Base-by-base conservation (phyloP, 345 rosid species). In the Gossypium ekmanianum region DNA sequence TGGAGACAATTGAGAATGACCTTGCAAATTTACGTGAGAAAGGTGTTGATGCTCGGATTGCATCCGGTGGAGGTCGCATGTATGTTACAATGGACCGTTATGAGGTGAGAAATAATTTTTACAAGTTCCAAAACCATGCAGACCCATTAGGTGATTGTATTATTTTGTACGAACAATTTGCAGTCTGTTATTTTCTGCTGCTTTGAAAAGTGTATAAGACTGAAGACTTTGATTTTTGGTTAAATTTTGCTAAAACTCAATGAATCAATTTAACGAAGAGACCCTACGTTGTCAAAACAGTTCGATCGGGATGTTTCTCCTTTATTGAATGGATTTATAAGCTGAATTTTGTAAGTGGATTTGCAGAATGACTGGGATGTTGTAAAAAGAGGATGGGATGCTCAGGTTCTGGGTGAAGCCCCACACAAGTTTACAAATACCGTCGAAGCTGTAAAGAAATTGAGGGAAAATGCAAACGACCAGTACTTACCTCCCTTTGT, bases 41-140 rank as follows among this genome's bases (percentile, higher is more conserved):
- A 29, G 98, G 98, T 64, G 75, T 90, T 43, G 98, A 94, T 81
- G 98, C 98, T 44, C 91, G 81, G 80, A 79, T 94, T 75, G 98
- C 98, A 58, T 94, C 98, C 63, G 98, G 98, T 81, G 98, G 98
- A 54, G 98, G 98, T 22, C 97, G 98, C 72, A 94, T 94, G 98
- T 83, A 90, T 34, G 97, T 94, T 57, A 94, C 98, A 2, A 87
- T 94, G 95, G 98, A 94, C 74, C 89, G 98, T 1, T 94, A 94
- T 52, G 98, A 94, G 98, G 98, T 92, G 34, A 18, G 57, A 24
- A 72, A 51, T 61, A 1, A 2, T 39, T 41, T 3, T 72, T n/a
- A 6, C 11, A 54, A 17, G 47, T 66, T 29, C 70, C 34, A 44
- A 11, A 18, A 66, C 16, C 52, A 65, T 43, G 52, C 5, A 44